These are phyloP conservation scores for Orbilia javanica DNA, from an alignment of 2,329 filamentous ascomycete species.

Conservation along the genomic window DNA sequence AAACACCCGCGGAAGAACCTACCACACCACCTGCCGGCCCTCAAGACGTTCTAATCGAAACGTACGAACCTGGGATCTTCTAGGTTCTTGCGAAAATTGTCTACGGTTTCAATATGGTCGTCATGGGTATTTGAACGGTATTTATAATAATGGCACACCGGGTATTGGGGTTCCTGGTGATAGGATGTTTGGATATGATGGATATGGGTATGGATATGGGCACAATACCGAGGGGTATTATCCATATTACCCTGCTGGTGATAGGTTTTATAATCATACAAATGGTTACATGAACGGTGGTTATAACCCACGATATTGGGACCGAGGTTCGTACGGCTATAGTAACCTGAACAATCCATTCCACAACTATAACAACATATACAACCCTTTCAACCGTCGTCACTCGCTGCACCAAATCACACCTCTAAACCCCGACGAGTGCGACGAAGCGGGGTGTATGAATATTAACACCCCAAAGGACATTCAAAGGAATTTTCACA, in stretches of 20 bases:
- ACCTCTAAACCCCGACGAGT: conserved; percentile 32
- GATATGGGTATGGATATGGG: neutral
- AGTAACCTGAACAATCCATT: neutral
- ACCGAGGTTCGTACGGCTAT: neutral
- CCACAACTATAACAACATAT: neutral
- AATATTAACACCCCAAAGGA: conserved; percentile 37
- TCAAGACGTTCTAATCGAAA: conserved; percentile 23
- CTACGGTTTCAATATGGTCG: neutral
- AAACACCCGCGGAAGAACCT: conserved; percentile 26
- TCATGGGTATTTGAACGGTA: neutral
- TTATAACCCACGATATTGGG: conserved; percentile 12
- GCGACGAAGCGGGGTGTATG: conserved; percentile 31
- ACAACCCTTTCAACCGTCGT: neutral
- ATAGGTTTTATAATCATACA: conserved; percentile 3
- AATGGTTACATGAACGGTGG: neutral
- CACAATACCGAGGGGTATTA: conserved; percentile 26
- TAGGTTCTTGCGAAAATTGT: conserved; percentile 47
- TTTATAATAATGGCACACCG: neutral
- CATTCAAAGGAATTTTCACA: neutral
- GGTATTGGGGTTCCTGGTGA: conserved; percentile 21
- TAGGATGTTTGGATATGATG: neutral
- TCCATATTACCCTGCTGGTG: conserved; percentile 11
- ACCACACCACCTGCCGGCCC: conserved; percentile 44
- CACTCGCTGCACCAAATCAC: neutral
- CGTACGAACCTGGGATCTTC: conserved; percentile 34